A percentile compares a stretch with the other conserved stretches of the same genome.
These are phyloP conservation scores for Fusarium stilboides DNA, from an alignment of 2,329 filamentous ascomycete genomes.

Conservation along the genomic window DNA sequence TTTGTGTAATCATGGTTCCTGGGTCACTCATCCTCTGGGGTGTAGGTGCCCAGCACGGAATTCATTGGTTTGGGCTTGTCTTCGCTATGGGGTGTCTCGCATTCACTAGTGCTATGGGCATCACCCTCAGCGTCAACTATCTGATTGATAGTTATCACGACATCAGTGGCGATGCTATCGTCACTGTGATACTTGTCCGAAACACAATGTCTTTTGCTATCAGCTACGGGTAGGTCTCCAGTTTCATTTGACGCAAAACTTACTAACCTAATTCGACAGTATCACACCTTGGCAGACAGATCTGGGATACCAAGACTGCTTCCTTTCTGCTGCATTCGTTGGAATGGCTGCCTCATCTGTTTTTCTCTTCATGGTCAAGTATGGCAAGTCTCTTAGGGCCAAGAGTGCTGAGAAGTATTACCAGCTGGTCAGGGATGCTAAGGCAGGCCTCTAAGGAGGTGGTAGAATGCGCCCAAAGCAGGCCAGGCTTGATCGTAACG, in stretches of 20 bases:
- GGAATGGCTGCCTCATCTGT: conserved; percentile 57
- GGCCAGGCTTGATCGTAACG: background rate
- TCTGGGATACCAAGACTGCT: conserved; percentile 61
- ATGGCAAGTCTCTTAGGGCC: conserved; percentile 55
- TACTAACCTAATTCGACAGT: conserved; percentile 51
- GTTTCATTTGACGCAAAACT: background rate
- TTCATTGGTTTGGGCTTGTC: conserved; percentile 61
- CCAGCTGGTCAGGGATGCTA: conserved; percentile 8
- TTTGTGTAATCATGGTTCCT: conserved; percentile 51
- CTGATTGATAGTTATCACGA: conserved; percentile 60
- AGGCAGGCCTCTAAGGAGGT: background rate
- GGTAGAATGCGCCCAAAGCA: background rate
- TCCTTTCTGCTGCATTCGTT: conserved; percentile 59
- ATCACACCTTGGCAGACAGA: conserved; percentile 62
- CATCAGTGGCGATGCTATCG: conserved; percentile 58
- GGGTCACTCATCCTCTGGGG: conserved; percentile 54
- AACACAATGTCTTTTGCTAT: conserved; percentile 58
- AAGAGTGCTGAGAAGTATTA: conserved; percentile 36
- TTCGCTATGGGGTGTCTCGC: conserved; percentile 58
- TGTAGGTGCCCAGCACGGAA: conserved; percentile 54
- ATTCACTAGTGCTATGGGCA: conserved; percentile 54
- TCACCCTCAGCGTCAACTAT: conserved; percentile 58
- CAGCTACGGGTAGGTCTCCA: conserved; percentile 47
- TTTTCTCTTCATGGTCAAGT: conserved; percentile 64
- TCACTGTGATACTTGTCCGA: conserved; percentile 58